Percentiles rank a stretch among this genome's conserved stretches.
phyloP scores from a whole-genome alignment of 768 basidiomycete species.

The Podaxis sp. region DNA sequence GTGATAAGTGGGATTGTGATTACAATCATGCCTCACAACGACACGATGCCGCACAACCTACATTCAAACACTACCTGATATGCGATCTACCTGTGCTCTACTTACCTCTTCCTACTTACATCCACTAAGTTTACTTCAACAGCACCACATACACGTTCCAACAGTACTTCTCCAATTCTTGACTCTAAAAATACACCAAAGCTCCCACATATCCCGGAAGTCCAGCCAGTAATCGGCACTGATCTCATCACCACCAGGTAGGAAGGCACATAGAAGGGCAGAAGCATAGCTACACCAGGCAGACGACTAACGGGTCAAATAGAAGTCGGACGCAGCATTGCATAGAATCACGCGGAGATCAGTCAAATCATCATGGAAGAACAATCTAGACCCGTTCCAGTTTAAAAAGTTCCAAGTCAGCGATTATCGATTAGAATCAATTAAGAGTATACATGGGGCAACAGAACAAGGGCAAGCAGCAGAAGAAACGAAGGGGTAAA shows the following conservation, averaged over 20 bases:
- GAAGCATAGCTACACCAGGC: not conserved
- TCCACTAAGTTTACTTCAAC: not conserved
- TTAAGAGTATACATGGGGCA: not conserved
- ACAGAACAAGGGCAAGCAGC: not conserved
- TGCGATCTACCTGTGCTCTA: not conserved
- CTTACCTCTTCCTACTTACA: not conserved
- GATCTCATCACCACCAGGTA: constrained; percentile 1
- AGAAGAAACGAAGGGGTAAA: not conserved
- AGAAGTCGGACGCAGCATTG: not conserved
- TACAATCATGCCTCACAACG: too few relatives aligned
- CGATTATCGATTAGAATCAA: not conserved
- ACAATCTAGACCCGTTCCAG: not conserved
- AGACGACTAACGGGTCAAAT: not conserved
- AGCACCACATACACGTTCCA: not conserved
- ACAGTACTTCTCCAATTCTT: not conserved
- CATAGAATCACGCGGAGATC: not conserved
- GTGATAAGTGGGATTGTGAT: too few relatives aligned
- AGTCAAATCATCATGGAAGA: not conserved
- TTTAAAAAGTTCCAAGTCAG: not conserved
- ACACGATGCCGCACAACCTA: too few relatives aligned
- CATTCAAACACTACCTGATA: not conserved
- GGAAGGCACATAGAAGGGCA: not conserved
- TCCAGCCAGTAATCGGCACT: constrained; percentile 3
- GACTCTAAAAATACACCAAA: not conserved
- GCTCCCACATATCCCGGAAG: constrained; percentile 8